These are phyloP conservation scores for Hylodesmum podocarpum DNA, from an alignment of 306 rosid genomes.

Conservation along the genomic window DNA sequence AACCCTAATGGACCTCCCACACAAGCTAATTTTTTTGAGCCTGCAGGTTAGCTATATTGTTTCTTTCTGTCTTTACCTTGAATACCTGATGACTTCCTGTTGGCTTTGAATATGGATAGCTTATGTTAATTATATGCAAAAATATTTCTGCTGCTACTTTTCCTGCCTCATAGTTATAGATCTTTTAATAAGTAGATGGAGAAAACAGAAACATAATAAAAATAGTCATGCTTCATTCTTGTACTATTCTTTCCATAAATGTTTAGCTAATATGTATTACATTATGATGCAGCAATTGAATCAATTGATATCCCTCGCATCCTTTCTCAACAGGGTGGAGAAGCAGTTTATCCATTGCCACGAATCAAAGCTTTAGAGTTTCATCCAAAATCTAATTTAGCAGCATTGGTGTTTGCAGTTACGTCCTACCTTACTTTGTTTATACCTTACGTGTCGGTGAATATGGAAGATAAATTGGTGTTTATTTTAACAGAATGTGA, in stretches of 20 bases:
- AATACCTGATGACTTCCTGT: constrained; percentile 1
- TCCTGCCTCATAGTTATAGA: background rate
- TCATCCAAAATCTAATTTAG: constrained; percentile 88
- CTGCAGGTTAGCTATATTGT: constrained; percentile 71
- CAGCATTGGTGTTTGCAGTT: constrained; percentile 88
- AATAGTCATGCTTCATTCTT: background rate
- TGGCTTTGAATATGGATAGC: constrained; percentile 6
- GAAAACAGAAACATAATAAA: background rate
- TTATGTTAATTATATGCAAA: background rate
- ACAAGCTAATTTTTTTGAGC: constrained; percentile 87
- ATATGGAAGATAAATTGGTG: constrained; percentile 26
- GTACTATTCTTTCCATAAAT: constrained; percentile 6
- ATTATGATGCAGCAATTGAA: constrained; percentile 73
- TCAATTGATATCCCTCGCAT: constrained; percentile 90
- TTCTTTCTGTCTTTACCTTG: constrained; percentile 1
- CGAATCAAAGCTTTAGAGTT: constrained; percentile 77
- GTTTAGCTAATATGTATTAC: constrained; percentile 32
- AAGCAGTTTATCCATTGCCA: constrained; percentile 90
- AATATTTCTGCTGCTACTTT: constrained; percentile 24
- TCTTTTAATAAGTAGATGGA: background rate
- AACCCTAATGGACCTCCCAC: constrained; percentile 87
- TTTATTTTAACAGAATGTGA: constrained; percentile 58
- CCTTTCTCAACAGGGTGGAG: constrained; percentile 99
- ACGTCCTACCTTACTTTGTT: constrained; percentile 40
- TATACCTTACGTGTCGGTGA: background rate